Conservation (phyloP, 495 filamentous ascomycete genomes). For the Cenococcum geophilum region DNA sequence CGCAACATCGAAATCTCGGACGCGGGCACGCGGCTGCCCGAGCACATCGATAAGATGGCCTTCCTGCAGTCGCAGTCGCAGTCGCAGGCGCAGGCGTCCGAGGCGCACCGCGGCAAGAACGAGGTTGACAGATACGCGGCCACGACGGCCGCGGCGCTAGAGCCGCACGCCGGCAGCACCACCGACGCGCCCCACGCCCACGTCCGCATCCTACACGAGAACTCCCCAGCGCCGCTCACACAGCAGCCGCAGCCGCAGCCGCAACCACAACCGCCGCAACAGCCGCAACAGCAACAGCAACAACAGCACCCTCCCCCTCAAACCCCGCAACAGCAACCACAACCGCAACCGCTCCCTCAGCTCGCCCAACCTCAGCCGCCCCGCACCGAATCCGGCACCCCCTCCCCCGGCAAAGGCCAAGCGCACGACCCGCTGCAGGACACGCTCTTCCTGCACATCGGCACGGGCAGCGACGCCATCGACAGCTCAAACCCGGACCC, state of each 20-base stretch:
- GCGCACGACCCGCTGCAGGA: slow-evolving; percentile 59
- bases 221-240: no score
- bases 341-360: slow-evolving; percentile 33
- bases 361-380: no score
- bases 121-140: background rate
- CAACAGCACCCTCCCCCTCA: no score
- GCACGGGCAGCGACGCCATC: slow-evolving; percentile 48
- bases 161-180: background rate
- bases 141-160: background rate
- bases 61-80: background rate
- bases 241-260: no score
- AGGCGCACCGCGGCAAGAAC: no score
- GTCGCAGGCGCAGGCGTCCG: no score
- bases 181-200: slow-evolving; percentile 13
- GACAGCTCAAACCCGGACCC: background rate
- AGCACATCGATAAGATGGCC: slow-evolving; percentile 25
- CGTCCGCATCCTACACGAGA: no score
- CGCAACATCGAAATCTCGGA: slow-evolving; percentile 32
- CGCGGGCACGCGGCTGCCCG: slow-evolving; percentile 27
- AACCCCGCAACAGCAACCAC: slow-evolving; percentile 15
- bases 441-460: slow-evolving; percentile 67
- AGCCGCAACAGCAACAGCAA: no score
- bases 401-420: slow-evolving; percentile 51
- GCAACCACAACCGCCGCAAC: no score
- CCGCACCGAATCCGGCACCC: slow-evolving; percentile 1